Evolutionary conservation across 1,284 basidiomycete genomes (phyloP), one percentile per base, ranked within the genome.

Genomic region (Filobasidium uniguttulatum): DNA sequence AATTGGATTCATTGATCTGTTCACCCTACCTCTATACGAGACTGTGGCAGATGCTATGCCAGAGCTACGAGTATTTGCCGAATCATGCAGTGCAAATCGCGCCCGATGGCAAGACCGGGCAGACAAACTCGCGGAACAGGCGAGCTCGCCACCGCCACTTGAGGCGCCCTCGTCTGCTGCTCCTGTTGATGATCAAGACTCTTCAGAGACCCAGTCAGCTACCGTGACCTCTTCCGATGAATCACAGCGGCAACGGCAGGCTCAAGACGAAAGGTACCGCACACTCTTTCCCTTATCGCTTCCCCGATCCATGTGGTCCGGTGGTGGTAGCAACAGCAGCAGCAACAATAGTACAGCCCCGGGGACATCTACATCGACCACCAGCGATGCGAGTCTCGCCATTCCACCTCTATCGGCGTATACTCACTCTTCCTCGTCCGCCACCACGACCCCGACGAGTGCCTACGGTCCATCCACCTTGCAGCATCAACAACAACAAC

Each of bases 1-100:
- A 65, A 79, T 94, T n/a, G 86, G 81, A 58, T 96, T 96, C 66
- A 85, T 89, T 59, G 78, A 76, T 50, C 73, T 76, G 2, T 94
- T 87, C 64, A 83, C 81, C 29, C 78, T 79, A 58, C 90, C 90
- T 0, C 72, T 96, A 17, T 80, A 93, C 54, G 78, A 84, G 57
- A 72, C 85, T 22, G 80, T 82, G 5, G 75, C 80, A 2, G 71
- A 73, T 45, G 82, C 79, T 9, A 73, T 93, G 46, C 84, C 86
- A 82, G 84, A 81, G 65, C 75, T 87, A 68, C 70, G 72, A 38
- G 63, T 63, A 30, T 86, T 81, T 55, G 75, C 77, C 1, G 68
- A 73, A 23, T 77, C 80, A 54, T 85, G 83, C 62, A 67, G 73
- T 26, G 67, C 70, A 40, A 89, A 89, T 62, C 71, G 83, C 14